Evolutionary conservation across 2,329 filamentous ascomycete species (phyloP).

Genomic region (Aschersonia sp.): DNA sequence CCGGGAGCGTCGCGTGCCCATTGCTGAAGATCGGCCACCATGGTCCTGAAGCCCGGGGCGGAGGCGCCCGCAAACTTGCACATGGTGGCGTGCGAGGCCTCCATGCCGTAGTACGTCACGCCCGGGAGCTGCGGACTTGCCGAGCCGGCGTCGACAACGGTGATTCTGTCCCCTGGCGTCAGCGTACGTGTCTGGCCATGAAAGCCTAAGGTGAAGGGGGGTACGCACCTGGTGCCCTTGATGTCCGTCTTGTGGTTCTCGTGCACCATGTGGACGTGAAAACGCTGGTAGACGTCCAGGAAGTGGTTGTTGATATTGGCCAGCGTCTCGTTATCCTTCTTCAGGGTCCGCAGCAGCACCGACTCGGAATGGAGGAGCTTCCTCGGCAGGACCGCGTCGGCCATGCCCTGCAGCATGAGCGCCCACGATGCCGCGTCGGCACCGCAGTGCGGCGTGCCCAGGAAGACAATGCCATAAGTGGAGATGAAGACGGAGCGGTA

Average conservation of each 20-base stretch:
- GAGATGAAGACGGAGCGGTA: slow-evolving; percentile 57
- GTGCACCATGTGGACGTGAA: slow-evolving; percentile 63
- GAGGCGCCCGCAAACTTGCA: slow-evolving; percentile 54
- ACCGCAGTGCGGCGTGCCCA: slow-evolving; percentile 63
- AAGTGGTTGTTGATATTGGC: slow-evolving; percentile 64
- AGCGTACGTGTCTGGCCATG: not conserved
- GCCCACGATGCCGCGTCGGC: slow-evolving; percentile 57
- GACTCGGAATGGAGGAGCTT: slow-evolving; percentile 54
- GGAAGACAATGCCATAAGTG: slow-evolving; percentile 62
- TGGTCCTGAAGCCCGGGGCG: slow-evolving; percentile 48
- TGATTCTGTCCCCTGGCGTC: slow-evolving; percentile 16
- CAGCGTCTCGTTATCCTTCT: slow-evolving; percentile 58
- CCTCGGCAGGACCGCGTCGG: slow-evolving; percentile 47
- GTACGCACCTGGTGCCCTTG: slow-evolving; percentile 38
- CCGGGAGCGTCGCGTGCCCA: slow-evolving; percentile 40
- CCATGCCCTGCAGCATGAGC: slow-evolving; percentile 51
- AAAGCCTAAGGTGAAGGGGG: not conserved
- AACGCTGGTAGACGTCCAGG: slow-evolving; percentile 54
- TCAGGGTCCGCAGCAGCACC: slow-evolving; percentile 55
- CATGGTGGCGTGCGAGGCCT: slow-evolving; percentile 57
- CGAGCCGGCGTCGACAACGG: slow-evolving; percentile 57
- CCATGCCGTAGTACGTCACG: slow-evolving; percentile 60
- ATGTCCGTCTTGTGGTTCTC: slow-evolving; percentile 60
- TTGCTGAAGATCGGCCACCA: slow-evolving; percentile 32
- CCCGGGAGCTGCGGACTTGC: slow-evolving; percentile 56